Base-by-base conservation (phyloP, 371 early-diverging fungal species). In the Mortierella sp. region DNA sequence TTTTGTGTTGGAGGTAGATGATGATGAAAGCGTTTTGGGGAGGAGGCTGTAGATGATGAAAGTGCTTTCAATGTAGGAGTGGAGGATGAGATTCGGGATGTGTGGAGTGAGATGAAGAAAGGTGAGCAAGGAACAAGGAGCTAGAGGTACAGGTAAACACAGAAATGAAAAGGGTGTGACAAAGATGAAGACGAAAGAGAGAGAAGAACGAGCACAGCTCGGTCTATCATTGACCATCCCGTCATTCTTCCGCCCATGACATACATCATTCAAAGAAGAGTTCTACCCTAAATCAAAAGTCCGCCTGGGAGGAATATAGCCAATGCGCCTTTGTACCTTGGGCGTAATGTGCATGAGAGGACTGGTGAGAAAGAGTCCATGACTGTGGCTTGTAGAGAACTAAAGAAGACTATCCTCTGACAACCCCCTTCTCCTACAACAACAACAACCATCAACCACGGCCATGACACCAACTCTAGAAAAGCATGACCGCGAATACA, bases 91-190 rank as follows among this genome's bases (percentile, higher is more conserved):
- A 10, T 47, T 71, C 3, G 57, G 76, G 70, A 54, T n/a, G 76
- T 70, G 77, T 21, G 38, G 50, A 34, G 31, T 21, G 60, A 31
- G 28, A 52, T n/a, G 76, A 76, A 31, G n/a, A 45, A 60, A n/a
- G 34, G 60, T 42, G 31, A 74, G 60, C 26, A 58, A 55, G 42
- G 26, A 10, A 57, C 26, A 57, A 57, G 5, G 34, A 19, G 19
- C 34, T 21, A 68, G 38, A 76, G 68, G 19, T 28, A 52, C 47
- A 60, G n/a, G 31, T 63, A 47, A 38, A 38, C 42, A 38, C 42
- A 10, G 21, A 42, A 74, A 38, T 42, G n/a, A 57, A 38, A 34
- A 31, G 19, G 50, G 34, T 21, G 57, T 48, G 31, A 73, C 38
- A 57, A 54, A n/a, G 42, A 38, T 38, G 42, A 57, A 19, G n/a